A percentile compares a stretch with the other conserved stretches of the same genome.
Conservation (phyloP, 148 eudicot genomes). For the Silene conica region DNA sequence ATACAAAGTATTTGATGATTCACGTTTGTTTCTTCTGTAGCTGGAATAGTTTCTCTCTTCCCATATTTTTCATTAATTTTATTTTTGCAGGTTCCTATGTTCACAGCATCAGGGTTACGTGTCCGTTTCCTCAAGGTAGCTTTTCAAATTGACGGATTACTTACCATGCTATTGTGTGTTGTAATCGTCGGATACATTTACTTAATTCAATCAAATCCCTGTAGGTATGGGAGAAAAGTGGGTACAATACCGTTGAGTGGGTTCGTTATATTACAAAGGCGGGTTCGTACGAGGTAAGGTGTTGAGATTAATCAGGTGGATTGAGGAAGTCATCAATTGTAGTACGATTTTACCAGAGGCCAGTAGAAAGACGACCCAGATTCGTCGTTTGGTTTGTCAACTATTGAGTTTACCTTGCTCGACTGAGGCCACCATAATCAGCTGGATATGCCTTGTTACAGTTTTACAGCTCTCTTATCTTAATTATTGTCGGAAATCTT, state of each 20-base stretch:
- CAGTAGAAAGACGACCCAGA: conserved; percentile 5
- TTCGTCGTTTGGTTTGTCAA: neutral
- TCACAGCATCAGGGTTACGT: conserved; percentile 96
- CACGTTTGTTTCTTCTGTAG: neutral
- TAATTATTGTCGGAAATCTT: conserved; percentile 5
- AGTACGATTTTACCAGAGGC: conserved; percentile 11
- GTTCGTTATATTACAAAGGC: conserved; percentile 97
- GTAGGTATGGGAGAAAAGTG: conserved; percentile 97
- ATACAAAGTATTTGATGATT: neutral
- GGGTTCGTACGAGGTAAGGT: conserved; percentile 79
- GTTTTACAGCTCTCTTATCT: neutral
- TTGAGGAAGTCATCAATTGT: conserved; percentile 7
- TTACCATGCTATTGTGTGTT: neutral
- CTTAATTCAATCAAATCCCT: conserved; percentile 1
- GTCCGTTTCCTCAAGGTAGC: conserved; percentile 93
- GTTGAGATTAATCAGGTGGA: conserved; percentile 22
- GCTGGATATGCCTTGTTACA: conserved; percentile 2
- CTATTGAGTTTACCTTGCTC: conserved; percentile 12
- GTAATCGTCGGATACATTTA: neutral
- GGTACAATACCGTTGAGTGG: conserved; percentile 97
- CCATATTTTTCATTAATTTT: neutral
- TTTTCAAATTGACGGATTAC: neutral
- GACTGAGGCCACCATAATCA: conserved; percentile 3
- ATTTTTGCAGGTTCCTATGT: conserved; percentile 86
- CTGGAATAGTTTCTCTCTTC: neutral